These are phyloP conservation scores for Ophiostoma himal-ulmi DNA, from an alignment of 2,329 filamentous ascomycete species.

Conservation along the genomic window DNA sequence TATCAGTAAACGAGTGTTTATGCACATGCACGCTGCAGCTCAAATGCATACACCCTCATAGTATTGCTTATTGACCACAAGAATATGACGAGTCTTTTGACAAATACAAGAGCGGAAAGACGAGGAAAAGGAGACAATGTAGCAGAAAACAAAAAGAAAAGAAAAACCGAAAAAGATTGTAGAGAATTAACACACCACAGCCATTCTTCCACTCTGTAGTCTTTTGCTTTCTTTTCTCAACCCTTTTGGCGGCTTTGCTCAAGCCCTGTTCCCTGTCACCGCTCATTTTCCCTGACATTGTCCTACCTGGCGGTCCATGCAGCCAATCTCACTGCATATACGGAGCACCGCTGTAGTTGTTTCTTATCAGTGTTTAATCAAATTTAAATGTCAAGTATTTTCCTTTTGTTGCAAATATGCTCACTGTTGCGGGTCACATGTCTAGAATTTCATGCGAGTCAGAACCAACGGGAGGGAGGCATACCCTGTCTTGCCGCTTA, in stretches of 20 bases:
- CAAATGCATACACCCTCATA: background rate
- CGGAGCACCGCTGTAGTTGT: background rate
- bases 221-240: background rate
- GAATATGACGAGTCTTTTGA: background rate
- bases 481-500: constrained; percentile 5
- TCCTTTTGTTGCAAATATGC: background rate
- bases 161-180: background rate
- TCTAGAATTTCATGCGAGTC: constrained; percentile 3
- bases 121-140: background rate
- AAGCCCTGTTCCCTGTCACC: constrained; percentile 27
- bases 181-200: background rate
- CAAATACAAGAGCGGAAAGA: background rate
- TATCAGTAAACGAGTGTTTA: background rate
- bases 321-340: background rate
- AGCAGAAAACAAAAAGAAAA: background rate
- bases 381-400: background rate
- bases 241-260: background rate
- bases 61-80: background rate
- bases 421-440: constrained; percentile 7
- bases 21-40: background rate
- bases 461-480: constrained; percentile 3
- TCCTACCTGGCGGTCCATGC: background rate
- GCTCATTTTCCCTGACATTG: constrained; percentile 17
- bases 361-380: background rate
- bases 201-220: background rate